These are phyloP conservation scores for Aspergillus sclerotialis DNA, from an alignment of 2,329 filamentous ascomycete genomes.

Conservation along the genomic window DNA sequence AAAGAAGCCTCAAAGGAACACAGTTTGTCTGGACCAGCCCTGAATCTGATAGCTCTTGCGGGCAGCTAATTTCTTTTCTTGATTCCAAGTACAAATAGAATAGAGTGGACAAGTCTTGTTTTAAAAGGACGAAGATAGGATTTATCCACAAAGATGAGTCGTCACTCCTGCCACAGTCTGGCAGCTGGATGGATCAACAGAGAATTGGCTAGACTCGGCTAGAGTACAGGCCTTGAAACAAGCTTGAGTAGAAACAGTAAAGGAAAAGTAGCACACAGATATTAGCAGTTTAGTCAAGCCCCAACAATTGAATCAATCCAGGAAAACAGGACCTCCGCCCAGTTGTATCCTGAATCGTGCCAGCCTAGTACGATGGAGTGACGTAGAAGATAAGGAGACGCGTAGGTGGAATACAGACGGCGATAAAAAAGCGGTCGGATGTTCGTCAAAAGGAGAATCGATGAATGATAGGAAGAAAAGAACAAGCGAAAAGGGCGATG, in stretches of 20 bases:
- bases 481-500: not conserved
- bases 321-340: constrained; percentile 8
- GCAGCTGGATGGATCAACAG: constrained; percentile 6
- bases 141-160: constrained; percentile 18
- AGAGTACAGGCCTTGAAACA: constrained; percentile 12
- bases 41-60: constrained; percentile 13
- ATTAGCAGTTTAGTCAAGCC: constrained; percentile 8
- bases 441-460: not conserved
- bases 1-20: constrained; percentile 18
- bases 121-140: constrained; percentile 10
- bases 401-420: no score
- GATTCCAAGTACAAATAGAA: constrained; percentile 23
- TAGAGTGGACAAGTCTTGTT: constrained; percentile 10
- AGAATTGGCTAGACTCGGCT: constrained; percentile 3
- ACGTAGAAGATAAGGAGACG: not conserved
- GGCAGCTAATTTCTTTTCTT: constrained; percentile 10
- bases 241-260: constrained; percentile 10
- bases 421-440: not conserved
- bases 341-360: constrained; percentile 8
- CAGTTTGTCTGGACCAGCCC: constrained; percentile 14
- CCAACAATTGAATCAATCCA: constrained; percentile 8
- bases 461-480: constrained; percentile 1
- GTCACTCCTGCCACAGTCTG: constrained; percentile 16
- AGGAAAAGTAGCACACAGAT: constrained; percentile 8
- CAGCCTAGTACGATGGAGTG: constrained; percentile 2